Evolutionary conservation across 1,139 yeast genomes (phyloP), one percentile per base, ranked within the genome.

Genomic region (Wickerhamomyces sp.): DNA sequence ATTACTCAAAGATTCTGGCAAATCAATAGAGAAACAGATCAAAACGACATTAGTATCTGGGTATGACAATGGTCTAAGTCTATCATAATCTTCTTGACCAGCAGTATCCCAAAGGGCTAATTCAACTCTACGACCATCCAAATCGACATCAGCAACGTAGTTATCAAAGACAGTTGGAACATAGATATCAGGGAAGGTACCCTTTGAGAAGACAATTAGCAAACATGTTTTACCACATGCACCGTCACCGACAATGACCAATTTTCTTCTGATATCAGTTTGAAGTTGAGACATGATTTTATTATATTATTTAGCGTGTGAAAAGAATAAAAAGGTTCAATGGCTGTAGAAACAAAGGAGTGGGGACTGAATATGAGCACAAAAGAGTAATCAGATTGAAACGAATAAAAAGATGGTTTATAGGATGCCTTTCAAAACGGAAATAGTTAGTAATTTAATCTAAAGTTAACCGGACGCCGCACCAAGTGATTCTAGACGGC

Each of bases 41-140:
- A 89, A 75, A 51, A 89, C 86, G 48, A 89, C 96, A 61, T 89
- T 86, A 38, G 96, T 84, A 64, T 88, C 96, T 45, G 96, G 96
- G 68, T 89, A 89, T 22, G 95, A 83, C 56, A 89, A 74, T 25
- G 96, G 96, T 71, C 97, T 83, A 61, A 89, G 75, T 69, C 96
- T 83, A 66, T 88, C 96, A 66, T 88, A 89, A 70, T 89, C 97
- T 72, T 89, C 96, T 75, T 89, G 97, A 48, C 97, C 97, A 42
- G 97, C 97, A 55, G 97, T 89, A 86, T 89, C 97, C 96, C 97
- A 89, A 51, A 89, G 74, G 19, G 96, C 96, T 67, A 89, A 75
- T 64, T 87, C 95, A 44, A 88, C 96, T 65, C 86, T 86, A 72
- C 95, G 83, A 41, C 96, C 96, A 58, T 89, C 90, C 46, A 89